phyloP scores from a whole-genome alignment of 495 filamentous ascomycete species.

The Schizothecium vesticola region DNA sequence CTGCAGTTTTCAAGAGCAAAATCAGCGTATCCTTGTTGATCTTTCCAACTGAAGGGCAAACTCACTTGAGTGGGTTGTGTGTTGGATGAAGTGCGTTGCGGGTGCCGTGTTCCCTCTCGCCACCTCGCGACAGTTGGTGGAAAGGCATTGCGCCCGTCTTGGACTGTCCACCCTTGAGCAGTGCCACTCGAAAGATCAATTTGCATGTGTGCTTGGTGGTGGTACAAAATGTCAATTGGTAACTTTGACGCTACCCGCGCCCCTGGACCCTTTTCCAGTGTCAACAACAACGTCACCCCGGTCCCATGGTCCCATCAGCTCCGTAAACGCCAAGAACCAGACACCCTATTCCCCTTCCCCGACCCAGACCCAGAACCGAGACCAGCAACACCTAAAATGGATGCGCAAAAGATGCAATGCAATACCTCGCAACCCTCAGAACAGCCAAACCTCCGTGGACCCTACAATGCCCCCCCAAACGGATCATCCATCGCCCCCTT shows the following conservation, averaged over 20 bases:
- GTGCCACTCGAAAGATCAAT: background rate
- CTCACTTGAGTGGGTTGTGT: too few species aligned
- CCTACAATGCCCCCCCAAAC: slow-evolving; percentile 45
- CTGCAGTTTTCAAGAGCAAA: background rate
- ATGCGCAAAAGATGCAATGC: background rate
- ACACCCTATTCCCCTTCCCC: background rate
- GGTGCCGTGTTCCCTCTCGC: background rate
- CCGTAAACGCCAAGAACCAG: background rate
- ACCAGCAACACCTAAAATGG: background rate
- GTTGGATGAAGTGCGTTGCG: background rate
- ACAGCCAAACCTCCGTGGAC: background rate
- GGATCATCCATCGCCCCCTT: slow-evolving; percentile 49
- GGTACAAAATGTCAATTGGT: background rate
- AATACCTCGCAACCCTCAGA: background rate
- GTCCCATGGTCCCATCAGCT: background rate
- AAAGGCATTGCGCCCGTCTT: background rate
- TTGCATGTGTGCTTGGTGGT: background rate
- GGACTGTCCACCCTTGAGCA: background rate
- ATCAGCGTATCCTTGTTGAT: background rate
- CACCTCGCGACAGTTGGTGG: background rate
- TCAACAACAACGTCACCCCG: background rate
- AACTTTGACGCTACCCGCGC: background rate
- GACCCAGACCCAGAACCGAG: background rate
- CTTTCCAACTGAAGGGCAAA: background rate
- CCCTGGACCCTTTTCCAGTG: background rate